A percentile compares a stretch with the other conserved stretches of the same genome.
These are phyloP conservation scores for Chlamydomonas sp. DNA, from an alignment of 139 green algal genomes.

Conservation along the genomic window DNA sequence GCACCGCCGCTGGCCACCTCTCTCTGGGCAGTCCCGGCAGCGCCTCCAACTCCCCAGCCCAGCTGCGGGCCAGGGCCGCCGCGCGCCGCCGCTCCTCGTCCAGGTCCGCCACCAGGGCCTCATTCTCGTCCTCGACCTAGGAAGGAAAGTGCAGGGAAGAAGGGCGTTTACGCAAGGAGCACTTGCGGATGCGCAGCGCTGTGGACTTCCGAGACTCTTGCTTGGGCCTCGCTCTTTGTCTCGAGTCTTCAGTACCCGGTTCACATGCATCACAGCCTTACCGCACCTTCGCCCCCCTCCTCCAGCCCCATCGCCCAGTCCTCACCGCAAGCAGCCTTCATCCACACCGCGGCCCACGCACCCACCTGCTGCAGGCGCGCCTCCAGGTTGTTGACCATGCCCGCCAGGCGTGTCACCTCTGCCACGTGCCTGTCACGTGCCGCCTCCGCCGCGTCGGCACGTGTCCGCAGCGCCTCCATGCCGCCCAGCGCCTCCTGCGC, in stretches of 20 bases:
- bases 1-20: slow-evolving; percentile 40
- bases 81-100: slow-evolving; percentile 40
- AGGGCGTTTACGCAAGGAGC: not conserved
- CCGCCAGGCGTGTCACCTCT: slow-evolving; percentile 5
- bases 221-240: too few species aligned
- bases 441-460: slow-evolving; percentile 30
- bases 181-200: not conserved
- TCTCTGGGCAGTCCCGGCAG: slow-evolving; percentile 35
- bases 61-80: slow-evolving; percentile 13
- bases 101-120: slow-evolving; percentile 30
- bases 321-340: too few species aligned
- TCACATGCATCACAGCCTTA: too few species aligned
- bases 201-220: too few species aligned
- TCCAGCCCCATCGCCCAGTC: too few species aligned
- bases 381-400: slow-evolving; percentile 50
- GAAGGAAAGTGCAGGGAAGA: not conserved
- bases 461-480: not conserved
- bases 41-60: slow-evolving; percentile 33
- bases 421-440: not conserved
- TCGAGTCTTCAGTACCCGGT: too few species aligned
- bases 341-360: too few species aligned
- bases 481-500: not conserved
- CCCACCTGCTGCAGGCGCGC: slow-evolving; percentile 36
- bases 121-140: slow-evolving; percentile 49
- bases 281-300: too few species aligned